A percentile compares a stretch with the other conserved stretches of the same genome.
Evolutionary conservation across 495 filamentous ascomycete genomes (phyloP).

Genomic region (Penicillium angulare): DNA sequence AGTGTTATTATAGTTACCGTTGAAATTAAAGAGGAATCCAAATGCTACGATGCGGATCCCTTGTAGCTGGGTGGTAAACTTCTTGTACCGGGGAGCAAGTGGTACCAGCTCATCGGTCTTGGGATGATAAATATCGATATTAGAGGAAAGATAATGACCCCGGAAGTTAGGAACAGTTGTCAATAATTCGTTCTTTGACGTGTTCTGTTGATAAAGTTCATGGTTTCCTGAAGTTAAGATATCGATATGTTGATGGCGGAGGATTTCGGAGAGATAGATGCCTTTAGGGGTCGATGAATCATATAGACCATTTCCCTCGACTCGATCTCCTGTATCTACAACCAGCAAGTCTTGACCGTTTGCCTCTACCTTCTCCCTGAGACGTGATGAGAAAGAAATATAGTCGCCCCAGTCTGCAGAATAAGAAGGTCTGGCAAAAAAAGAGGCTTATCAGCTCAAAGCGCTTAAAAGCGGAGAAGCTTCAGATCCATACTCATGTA

Average conservation of each 20-base stretch:
- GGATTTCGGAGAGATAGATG: conserved; percentile 80
- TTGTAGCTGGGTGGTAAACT: conserved; percentile 86
- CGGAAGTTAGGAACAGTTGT: conserved; percentile 76
- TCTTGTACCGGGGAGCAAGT: conserved; percentile 77
- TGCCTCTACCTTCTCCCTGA: conserved; percentile 73
- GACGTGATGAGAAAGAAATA: conserved; percentile 82
- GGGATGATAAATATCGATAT: conserved; percentile 83
- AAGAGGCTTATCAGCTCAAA: conserved; percentile 19
- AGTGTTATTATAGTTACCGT: conserved; percentile 83
- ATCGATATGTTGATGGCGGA: conserved; percentile 79
- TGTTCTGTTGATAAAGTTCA: conserved; percentile 81
- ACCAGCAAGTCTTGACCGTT: conserved; percentile 80
- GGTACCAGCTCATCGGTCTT: conserved; percentile 66
- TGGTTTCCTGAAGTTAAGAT: conserved; percentile 90
- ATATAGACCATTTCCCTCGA: conserved; percentile 97
- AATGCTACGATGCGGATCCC: conserved; percentile 81
- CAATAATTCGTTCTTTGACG: conserved; percentile 72
- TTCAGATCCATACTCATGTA: conserved; percentile 66
- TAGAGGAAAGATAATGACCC: conserved; percentile 79
- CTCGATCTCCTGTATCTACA: conserved; percentile 89
- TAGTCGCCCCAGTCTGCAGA: conserved; percentile 98
- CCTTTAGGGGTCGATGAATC: conserved; percentile 87
- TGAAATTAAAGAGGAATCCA: conserved; percentile 94
- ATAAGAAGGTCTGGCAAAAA: conserved; percentile 68
- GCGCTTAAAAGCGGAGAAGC: conserved; percentile 7